phyloP scores from a whole-genome alignment of 371 early-diverging fungal genomes.

The Circinella minor region DNA sequence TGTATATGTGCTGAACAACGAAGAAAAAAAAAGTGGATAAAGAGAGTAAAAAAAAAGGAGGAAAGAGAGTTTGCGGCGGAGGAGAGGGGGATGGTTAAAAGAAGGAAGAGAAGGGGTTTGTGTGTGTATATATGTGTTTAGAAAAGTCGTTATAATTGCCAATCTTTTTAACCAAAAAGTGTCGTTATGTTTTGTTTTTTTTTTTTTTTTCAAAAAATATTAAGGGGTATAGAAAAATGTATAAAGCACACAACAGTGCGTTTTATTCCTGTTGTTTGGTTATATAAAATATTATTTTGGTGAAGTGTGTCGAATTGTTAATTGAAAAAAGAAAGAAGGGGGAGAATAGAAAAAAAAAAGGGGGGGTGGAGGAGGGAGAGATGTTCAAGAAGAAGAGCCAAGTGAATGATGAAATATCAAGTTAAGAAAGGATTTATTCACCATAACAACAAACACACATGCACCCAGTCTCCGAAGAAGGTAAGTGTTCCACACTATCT shows the following conservation, averaged over 20 bases:
- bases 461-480: conserved; percentile 15
- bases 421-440: not conserved
- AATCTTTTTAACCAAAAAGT: not conserved
- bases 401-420: not conserved
- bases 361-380: not conserved
- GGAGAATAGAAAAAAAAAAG: not conserved
- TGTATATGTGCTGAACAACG: not conserved
- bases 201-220: not conserved
- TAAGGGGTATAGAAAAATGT: conserved; percentile 5
- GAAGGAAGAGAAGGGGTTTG: conserved; percentile 2
- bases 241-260: conserved; percentile 5
- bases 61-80: not conserved
- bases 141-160: not conserved
- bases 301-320: not conserved
- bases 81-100: conserved; percentile 7
- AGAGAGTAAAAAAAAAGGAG: not conserved
- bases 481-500: conserved; percentile 21
- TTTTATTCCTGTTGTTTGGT: not conserved
- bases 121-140: not conserved
- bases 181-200: not conserved
- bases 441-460: conserved; percentile 15
- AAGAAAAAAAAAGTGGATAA: conserved; percentile 2
- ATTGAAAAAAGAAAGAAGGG: not conserved
- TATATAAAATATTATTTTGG: too few species aligned
- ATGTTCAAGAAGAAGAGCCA: not conserved